These are phyloP conservation scores for Candida silvicultrix DNA, from an alignment of 805 yeast species.

Conservation along the genomic window DNA sequence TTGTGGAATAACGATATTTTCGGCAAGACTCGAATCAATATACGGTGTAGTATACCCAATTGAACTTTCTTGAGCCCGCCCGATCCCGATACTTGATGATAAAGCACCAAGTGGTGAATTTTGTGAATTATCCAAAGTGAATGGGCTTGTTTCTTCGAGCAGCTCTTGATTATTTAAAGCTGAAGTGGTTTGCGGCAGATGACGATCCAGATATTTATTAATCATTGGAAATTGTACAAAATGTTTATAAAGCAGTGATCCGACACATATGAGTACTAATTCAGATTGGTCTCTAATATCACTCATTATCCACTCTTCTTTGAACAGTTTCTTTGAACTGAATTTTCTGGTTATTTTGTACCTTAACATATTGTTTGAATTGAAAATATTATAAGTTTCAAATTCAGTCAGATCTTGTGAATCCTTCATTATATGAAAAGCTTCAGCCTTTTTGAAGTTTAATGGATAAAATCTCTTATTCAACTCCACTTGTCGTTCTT, in stretches of 20 bases:
- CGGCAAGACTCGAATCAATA: slow-evolving; percentile 10
- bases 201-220: not conserved
- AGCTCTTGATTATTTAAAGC: not conserved
- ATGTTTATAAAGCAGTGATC: not conserved
- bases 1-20: slow-evolving; percentile 1
- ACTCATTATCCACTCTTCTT: not conserved
- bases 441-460: not conserved
- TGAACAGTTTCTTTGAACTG: not conserved
- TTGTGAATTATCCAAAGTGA: not conserved
- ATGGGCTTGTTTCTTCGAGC: not conserved
- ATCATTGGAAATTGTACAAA: not conserved
- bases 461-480: slow-evolving; percentile 1
- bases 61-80: too few species aligned
- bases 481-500: not conserved
- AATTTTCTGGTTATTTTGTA: not conserved
- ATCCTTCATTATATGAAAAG: not conserved
- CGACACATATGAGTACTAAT: not conserved
- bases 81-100: not conserved
- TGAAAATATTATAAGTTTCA: not conserved
- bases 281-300: not conserved
- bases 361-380: not conserved
- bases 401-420: not conserved
- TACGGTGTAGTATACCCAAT: slow-evolving; percentile 5
- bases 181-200: not conserved
- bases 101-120: not conserved